Evolutionary conservation across 352 stramenopile genomes (phyloP), one percentile per base, ranked within the genome.

Genomic region (Phytophthora rubi): DNA sequence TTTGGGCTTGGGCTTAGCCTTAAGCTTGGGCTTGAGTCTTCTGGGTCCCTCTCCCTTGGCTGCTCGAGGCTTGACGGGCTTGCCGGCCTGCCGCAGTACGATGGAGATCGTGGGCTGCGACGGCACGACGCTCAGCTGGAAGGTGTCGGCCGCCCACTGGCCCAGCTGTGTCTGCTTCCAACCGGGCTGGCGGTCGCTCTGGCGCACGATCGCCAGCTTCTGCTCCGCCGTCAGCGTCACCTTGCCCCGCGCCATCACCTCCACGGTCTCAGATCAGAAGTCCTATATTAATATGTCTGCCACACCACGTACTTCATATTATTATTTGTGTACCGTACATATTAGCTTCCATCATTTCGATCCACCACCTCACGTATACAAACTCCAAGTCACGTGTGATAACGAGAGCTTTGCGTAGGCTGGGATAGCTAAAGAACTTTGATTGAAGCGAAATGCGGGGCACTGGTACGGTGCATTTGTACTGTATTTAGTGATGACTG

Each of bases 91-190:
- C 35, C 90, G 89, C 59, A 94, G 78, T 61, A 86, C 82, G 65
- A 91, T 71, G 32, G 85, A 92, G 61, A 94, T 92, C 16, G 84
- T 88, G 42, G 86, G 86, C 76, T 94, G 86, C 68, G 86, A 92
- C 63, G 86, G 86, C 68, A 82, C 75, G 37, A 76, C 75, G 16
- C 59, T 32, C 33, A 94, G 67, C 13, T 72, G 53, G 62, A 92
- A 94, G 15, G 81, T 82, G 4, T 83, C 75, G 33, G 86, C 82
- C 8, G 76, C 83, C 86, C 86, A 94, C 53, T 86, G 71, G 26
- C 80, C 81, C 42, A 94, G 68, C 68, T 89, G 70, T 64, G 70
- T 77, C 71, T 94, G 86, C 67, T 81, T 92, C 63, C 70, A 75
- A 59, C 75, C 82, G 28, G 86, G 86, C 33, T 91, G 68, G 62